Evolutionary conservation across 176 grass and related monocot species (phyloP).

Genomic region (Carex littledalei): DNA sequence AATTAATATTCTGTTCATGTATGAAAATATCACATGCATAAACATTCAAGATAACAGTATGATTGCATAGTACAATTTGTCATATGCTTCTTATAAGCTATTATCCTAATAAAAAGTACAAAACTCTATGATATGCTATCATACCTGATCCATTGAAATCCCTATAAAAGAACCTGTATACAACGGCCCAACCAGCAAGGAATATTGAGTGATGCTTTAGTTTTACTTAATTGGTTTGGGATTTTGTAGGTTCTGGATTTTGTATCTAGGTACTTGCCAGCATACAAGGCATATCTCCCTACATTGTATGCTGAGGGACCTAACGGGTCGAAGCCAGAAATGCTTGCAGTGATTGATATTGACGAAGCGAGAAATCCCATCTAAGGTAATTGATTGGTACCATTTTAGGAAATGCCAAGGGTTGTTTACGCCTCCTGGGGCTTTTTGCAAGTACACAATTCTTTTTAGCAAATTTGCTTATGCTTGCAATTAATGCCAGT

Average conservation of each 20-base stretch:
- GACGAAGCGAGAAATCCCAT: slow-evolving; percentile 72
- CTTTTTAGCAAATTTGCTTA: not conserved
- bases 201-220: not conserved
- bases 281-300: slow-evolving; percentile 85
- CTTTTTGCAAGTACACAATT: not conserved
- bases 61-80: not conserved
- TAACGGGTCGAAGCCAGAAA: slow-evolving; percentile 52
- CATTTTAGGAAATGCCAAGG: not conserved
- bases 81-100: not conserved
- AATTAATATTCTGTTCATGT: not conserved
- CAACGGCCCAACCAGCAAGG: not conserved
- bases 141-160: not conserved
- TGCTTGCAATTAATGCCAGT: not conserved
- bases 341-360: slow-evolving; percentile 79
- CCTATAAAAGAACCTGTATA: not conserved
- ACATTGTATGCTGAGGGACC: slow-evolving; percentile 69
- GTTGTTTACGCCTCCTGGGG: not conserved
- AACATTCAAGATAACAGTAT: not conserved
- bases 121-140: not conserved
- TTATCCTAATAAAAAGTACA: not conserved
- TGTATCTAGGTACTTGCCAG: slow-evolving; percentile 90
- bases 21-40: not conserved
- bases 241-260: slow-evolving; percentile 80
- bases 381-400: slow-evolving; percentile 19
- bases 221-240: not conserved